phyloP scores from a whole-genome alignment of 495 filamentous ascomycete genomes.

The Aspergillus ostianus region DNA sequence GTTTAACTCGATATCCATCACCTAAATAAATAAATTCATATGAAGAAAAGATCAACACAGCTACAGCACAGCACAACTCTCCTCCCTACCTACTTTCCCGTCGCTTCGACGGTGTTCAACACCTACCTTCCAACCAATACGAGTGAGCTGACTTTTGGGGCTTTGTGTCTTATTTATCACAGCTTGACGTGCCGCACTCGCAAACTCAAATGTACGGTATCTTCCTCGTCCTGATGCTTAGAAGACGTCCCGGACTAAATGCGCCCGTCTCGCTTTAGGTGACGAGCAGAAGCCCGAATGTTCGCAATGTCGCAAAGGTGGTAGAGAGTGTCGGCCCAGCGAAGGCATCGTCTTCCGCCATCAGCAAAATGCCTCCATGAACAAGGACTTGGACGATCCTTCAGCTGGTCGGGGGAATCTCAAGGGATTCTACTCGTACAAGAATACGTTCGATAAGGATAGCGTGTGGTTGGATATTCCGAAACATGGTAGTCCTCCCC shows the following conservation, averaged over 20 bases:
- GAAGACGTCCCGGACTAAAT: background rate
- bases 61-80: background rate
- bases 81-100: background rate
- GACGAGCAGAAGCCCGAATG: conserved; percentile 59
- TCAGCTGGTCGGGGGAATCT: conserved; percentile 45
- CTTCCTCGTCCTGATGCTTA: conserved; percentile 3
- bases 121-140: background rate
- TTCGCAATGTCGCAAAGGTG: conserved; percentile 59
- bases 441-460: conserved; percentile 62
- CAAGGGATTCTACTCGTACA: conserved; percentile 68
- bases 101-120: background rate
- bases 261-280: conserved; percentile 25
- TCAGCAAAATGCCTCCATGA: conserved; percentile 74
- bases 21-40: background rate
- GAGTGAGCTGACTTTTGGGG: background rate
- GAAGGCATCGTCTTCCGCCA: conserved; percentile 66
- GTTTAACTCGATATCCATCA: background rate
- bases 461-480: conserved; percentile 65
- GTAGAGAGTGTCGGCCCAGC: conserved; percentile 59
- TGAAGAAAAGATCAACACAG: background rate
- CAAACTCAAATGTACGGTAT: conserved; percentile 57
- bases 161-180: conserved; percentile 4
- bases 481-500: conserved; percentile 42
- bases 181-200: conserved; percentile 62
- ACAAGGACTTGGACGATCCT: conserved; percentile 40